Evolutionary conservation across 140 eudicot genomes (phyloP).

Genomic region (Erigeron philadelphicus): DNA sequence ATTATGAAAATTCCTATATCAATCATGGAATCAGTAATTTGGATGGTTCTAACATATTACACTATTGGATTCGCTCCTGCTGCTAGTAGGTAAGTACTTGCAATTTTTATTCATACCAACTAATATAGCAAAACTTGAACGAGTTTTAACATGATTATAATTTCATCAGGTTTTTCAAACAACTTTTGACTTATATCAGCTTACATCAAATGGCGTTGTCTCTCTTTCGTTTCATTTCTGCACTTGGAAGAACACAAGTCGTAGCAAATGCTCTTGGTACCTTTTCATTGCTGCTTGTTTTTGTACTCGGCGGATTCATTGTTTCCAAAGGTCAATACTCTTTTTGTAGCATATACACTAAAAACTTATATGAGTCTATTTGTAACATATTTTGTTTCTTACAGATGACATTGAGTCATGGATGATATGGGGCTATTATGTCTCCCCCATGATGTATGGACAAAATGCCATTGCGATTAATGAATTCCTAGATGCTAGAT

Average conservation of each 20-base stretch:
- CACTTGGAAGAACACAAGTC: constrained; percentile 58
- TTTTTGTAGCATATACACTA: not conserved
- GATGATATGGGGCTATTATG: constrained; percentile 75
- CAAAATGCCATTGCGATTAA: constrained; percentile 63
- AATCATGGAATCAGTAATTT: constrained; percentile 55
- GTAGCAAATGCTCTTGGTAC: constrained; percentile 58
- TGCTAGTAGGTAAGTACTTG: constrained; percentile 43
- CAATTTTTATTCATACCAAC: not conserved
- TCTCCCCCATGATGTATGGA: constrained; percentile 77
- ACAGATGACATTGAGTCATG: constrained; percentile 60
- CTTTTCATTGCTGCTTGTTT: constrained; percentile 54
- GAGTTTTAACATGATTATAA: not conserved
- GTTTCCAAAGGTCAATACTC: constrained; percentile 55
- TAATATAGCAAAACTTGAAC: not conserved
- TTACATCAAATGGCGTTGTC: constrained; percentile 71
- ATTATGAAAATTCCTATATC: constrained; percentile 63
- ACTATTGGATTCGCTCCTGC: constrained; percentile 72
- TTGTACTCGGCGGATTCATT: constrained; percentile 71
- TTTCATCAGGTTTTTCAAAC: constrained; percentile 58
- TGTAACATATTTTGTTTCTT: not conserved
- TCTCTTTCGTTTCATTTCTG: constrained; percentile 61
- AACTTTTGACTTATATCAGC: constrained; percentile 54
- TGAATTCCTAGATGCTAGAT: constrained; percentile 57
- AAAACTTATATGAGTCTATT: not conserved
- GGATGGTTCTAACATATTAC: constrained; percentile 64